These are phyloP conservation scores for Hypoxylon perforatum DNA, from an alignment of 495 filamentous ascomycete genomes.

Conservation along the genomic window DNA sequence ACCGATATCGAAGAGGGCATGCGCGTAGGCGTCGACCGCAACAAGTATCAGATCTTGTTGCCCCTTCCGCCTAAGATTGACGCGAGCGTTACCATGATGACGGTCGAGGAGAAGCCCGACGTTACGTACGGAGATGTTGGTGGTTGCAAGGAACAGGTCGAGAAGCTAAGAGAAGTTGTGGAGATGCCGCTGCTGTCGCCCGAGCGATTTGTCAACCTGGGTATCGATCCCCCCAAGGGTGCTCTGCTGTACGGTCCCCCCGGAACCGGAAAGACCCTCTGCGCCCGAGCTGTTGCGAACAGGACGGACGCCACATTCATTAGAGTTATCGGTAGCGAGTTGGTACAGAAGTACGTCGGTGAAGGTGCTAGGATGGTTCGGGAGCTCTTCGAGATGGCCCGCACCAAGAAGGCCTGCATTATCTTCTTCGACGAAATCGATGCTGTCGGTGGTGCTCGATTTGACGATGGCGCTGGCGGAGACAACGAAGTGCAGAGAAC, in stretches of 20 bases:
- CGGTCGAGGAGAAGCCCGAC: conserved; percentile 98
- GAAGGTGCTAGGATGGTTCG: conserved; percentile 98
- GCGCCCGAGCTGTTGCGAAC: conserved; percentile 96
- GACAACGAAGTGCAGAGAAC: conserved; percentile 99
- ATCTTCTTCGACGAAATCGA: conserved; percentile 99
- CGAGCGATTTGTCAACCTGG: conserved; percentile 95
- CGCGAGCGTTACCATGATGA: conserved; percentile 99
- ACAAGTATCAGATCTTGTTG: conserved; percentile 98
- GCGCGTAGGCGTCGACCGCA: conserved; percentile 96
- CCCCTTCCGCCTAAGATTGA: conserved; percentile 99
- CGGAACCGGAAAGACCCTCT: conserved; percentile 97
- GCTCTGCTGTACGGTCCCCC: conserved; percentile 96
- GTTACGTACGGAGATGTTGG: conserved; percentile 99
- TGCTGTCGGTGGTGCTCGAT: conserved; percentile 96
- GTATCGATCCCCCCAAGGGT: conserved; percentile 98
- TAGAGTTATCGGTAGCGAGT: conserved; percentile 94
- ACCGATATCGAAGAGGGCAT: conserved; percentile 99
- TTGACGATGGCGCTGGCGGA: conserved; percentile 96
- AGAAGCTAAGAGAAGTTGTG: conserved; percentile 98
- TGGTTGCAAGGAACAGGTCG: conserved; percentile 98
- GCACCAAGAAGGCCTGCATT: conserved; percentile 99
- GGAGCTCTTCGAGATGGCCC: conserved; percentile 99
- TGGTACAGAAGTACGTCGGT: conserved; percentile 99
- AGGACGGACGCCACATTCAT: conserved; percentile 98
- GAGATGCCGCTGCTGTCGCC: conserved; percentile 97